A percentile compares a stretch with the other conserved stretches of the same genome.
Conservation (phyloP, 1,139 yeast genomes). For the Candida buenavistaensis region DNA sequence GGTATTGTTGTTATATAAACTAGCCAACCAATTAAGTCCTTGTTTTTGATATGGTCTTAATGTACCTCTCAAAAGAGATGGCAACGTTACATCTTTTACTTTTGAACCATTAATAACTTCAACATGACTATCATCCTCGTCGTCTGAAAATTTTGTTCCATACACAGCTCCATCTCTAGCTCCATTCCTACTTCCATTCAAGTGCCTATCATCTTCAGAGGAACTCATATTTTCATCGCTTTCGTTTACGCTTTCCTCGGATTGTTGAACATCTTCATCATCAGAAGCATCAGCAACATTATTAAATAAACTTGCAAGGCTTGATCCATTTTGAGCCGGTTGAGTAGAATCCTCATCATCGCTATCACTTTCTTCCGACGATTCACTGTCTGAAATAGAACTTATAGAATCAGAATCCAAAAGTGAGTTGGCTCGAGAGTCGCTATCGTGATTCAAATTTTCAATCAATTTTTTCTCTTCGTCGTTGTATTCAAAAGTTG, state of each 20-base stretch:
- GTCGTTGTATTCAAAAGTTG: constrained; percentile 30
- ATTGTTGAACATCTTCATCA: constrained; percentile 15
- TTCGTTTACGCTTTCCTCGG: constrained; percentile 12
- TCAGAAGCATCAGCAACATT: constrained; percentile 8
- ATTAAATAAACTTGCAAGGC: constrained; percentile 13
- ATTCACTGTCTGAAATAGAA: constrained; percentile 13
- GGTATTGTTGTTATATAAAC: constrained; percentile 86
- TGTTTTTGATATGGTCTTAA: constrained; percentile 92
- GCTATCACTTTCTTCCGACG: constrained; percentile 12
- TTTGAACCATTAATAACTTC: constrained; percentile 39
- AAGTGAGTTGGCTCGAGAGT: constrained; percentile 13
- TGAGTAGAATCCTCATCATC: constrained; percentile 1
- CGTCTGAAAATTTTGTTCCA: no score
- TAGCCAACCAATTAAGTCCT: constrained; percentile 96
- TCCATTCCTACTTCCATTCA: constrained; percentile 6
- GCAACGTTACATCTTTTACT: constrained; percentile 70
- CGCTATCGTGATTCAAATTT: constrained; percentile 14
- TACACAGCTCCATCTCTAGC: constrained; percentile 16
- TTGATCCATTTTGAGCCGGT: constrained; percentile 2
- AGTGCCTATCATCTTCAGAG: constrained; percentile 20
- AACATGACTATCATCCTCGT: constrained; percentile 17
- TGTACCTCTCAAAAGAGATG: constrained; percentile 73
- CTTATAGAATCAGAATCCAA: constrained; percentile 25
- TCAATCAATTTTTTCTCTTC: constrained; percentile 35
- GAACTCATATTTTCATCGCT: constrained; percentile 17